These are phyloP conservation scores for Metschnikowia vanudenii DNA, from an alignment of 805 yeast species.

Conservation along the genomic window DNA sequence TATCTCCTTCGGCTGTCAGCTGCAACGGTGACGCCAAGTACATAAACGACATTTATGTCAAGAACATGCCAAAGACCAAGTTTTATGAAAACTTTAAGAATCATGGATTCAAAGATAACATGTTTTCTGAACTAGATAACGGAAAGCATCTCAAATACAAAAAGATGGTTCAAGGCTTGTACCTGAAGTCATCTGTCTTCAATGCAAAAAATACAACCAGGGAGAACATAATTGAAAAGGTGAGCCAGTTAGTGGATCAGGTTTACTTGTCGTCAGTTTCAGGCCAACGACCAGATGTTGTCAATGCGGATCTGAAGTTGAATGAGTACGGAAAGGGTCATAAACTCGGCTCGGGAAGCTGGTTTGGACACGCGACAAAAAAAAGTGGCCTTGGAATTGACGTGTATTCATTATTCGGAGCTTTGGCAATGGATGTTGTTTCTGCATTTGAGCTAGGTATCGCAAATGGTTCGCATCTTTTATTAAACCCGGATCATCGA, in stretches of 20 bases:
- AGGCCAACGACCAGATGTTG: constrained; percentile 32
- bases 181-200: constrained; percentile 36
- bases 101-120: constrained; percentile 52
- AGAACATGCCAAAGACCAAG: constrained; percentile 52
- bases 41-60: constrained; percentile 55
- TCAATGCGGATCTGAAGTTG: constrained; percentile 31
- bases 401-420: constrained; percentile 59
- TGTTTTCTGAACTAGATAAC: constrained; percentile 55
- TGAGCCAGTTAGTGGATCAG: constrained; percentile 26
- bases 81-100: constrained; percentile 62
- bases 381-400: constrained; percentile 44
- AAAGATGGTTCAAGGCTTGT: constrained; percentile 31
- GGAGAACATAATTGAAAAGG: constrained; percentile 26
- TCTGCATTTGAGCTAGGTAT: constrained; percentile 59
- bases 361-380: constrained; percentile 28
- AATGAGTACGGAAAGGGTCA: constrained; percentile 39
- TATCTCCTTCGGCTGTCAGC: constrained; percentile 62
- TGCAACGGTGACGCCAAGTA: constrained; percentile 50
- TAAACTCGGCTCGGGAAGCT: constrained; percentile 20
- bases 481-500: constrained; percentile 37
- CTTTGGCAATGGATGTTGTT: constrained; percentile 70
- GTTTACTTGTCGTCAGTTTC: constrained; percentile 30
- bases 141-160: constrained; percentile 29
- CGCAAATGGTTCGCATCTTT: constrained; percentile 44
- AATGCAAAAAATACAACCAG: constrained; percentile 31